Base-by-base conservation (phyloP, 768 basidiomycete species). In the Sporobolomyces phaffii region DNA sequence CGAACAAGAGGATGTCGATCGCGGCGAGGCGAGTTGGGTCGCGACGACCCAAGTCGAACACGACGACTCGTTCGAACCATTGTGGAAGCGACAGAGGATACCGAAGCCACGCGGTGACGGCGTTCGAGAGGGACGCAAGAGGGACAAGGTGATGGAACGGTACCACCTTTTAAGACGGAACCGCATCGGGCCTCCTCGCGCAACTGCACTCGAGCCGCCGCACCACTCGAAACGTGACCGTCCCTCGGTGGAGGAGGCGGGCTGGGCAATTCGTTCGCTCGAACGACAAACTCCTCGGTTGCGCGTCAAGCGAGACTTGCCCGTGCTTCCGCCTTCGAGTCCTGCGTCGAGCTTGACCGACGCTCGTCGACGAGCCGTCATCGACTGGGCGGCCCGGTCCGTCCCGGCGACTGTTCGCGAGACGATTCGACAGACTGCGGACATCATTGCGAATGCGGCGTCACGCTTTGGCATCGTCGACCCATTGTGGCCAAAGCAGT, bases 401-500 rank as follows among this genome's bases (percentile, higher is more conserved):
- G 43, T 66, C 24, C 49, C 49, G 11, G 49, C 60, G 41, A 29
- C 52, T 22, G 43, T 20, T 22, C 52, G 28, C 24, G 44, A 53
- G 9, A 24, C 41, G 38, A 31, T 60, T 31, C 40, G 63, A 14
- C 38, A 57, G 3, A 47, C 52, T 0, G n/a, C 29, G 0, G 38
- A n/a, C 15, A 4, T 62, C 13, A 43, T 65, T 56, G n/a, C 28
- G 10, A 48, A 60, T 22, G 74, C 87, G 41, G 86, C 85, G 13
- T 77, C 82, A 41, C 81, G 82, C 15, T 81, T 94, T 43, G 83
- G 81, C 24, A 86, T 99, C 65, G 73, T 80, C 29, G 94, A 98
- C 75, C 94, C 94, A 0, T 80, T 87, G 65, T 91, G 96, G 76
- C 75, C 81, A 20, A 77, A 83, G 64, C 94, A 98, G 80, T 98